Evolutionary conservation across 2,329 filamentous ascomycete species (phyloP).

Genomic region (Nigrospora osmanthi): DNA sequence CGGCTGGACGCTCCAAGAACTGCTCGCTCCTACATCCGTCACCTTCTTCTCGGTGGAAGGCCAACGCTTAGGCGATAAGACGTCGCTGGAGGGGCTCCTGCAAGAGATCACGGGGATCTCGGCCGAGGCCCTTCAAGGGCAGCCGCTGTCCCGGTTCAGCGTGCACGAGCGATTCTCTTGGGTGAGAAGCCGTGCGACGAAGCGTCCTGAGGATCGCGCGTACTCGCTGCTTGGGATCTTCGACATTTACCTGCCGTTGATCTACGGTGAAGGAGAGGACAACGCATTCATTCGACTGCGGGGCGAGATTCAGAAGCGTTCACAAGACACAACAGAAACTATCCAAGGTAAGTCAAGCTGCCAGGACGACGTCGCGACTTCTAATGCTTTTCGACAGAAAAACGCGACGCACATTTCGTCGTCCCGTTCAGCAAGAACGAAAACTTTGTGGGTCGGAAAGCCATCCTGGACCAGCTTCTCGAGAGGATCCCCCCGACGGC

Average conservation of each 20-base stretch:
- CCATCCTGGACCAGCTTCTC: too few relatives aligned
- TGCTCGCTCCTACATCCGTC: not conserved
- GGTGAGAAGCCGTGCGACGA: not conserved
- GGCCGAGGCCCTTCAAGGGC: not conserved
- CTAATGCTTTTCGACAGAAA: too few relatives aligned
- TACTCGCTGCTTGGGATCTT: slow-evolving; percentile 1
- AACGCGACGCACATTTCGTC: too few relatives aligned
- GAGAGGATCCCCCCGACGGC: not conserved
- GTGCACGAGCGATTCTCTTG: not conserved
- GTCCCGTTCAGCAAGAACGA: too few relatives aligned
- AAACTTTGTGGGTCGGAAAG: too few relatives aligned
- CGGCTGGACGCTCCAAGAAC: slow-evolving; percentile 1
- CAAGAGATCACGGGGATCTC: not conserved
- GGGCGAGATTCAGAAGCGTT: slow-evolving; percentile 2
- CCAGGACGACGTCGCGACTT: too few relatives aligned
- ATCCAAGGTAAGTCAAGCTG: too few relatives aligned
- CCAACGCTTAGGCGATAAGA: not conserved
- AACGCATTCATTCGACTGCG: slow-evolving; percentile 4
- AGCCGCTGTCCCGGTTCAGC: not conserved
- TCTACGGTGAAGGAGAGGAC: not conserved
- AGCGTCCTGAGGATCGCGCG: not conserved
- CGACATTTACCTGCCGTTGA: not conserved
- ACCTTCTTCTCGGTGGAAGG: not conserved
- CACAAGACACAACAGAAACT: too few relatives aligned
- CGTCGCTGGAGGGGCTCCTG: not conserved